Evolutionary conservation across 768 basidiomycete species (phyloP), one percentile per base, ranked within the genome.

Genomic region (Russula olivacea): DNA sequence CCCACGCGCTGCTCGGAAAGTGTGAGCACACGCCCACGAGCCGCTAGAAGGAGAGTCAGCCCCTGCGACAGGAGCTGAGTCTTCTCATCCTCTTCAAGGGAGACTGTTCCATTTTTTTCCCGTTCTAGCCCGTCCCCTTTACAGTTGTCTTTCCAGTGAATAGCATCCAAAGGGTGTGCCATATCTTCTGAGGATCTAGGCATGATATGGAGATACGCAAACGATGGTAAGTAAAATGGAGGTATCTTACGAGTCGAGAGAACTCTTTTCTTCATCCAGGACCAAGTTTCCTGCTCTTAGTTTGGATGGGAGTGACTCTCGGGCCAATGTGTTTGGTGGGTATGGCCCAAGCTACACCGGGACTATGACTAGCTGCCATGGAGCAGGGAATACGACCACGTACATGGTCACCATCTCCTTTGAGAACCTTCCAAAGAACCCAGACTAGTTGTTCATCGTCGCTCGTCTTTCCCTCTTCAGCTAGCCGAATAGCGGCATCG

Each of bases 371-470:
- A 70, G 64, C 36, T 25, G 59, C 15, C 41, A 41, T 28, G 19
- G 52, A 55, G 59, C 15, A 14, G 53, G 14, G 56, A 51, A 59
- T 12, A 25, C n/a, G 23, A 41, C 61, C 38, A 78, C 84, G 68
- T 66, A 90, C 89, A 78, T 91, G 89, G 63, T 83, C 85, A 21
- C 89, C 89, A 71, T 91, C 88, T 57, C 89, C 90, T 72, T 84
- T 88, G 59, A 91, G 75, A 61, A 91, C 88, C 75, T 91, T 91
- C 89, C 89, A 91, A 63, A 91, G 77, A 49, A 91, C 89, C 88
- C 89, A 91, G 43, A 91, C 87, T 54, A 91, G 76, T 69, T 89
- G 89, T 70, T 91, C 89, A 71, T 84, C 89, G 55, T 79, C 78
- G 60, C 82, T 79, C 62, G 79, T 78, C 30, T 81, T 78, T 58